These are phyloP conservation scores for Arabidopsis suecica DNA, from an alignment of 345 rosid species.

Conservation along the genomic window DNA sequence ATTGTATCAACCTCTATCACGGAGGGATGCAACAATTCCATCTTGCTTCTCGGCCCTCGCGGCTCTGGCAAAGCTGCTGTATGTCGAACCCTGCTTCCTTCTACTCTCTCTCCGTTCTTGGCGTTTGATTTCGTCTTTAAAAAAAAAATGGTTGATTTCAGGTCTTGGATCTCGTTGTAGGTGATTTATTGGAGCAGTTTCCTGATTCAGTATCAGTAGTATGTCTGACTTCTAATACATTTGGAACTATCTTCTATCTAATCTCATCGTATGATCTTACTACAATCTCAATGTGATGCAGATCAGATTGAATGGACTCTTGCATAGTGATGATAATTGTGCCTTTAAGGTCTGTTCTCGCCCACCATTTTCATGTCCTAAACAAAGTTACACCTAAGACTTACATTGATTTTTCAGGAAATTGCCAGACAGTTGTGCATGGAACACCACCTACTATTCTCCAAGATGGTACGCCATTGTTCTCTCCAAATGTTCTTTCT, in stretches of 20 bases:
- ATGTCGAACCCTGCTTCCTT: slow-evolving; percentile 19
- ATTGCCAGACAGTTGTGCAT: slow-evolving; percentile 84
- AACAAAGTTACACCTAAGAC: background rate
- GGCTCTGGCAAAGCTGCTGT: slow-evolving; percentile 91
- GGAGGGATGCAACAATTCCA: slow-evolving; percentile 88
- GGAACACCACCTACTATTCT: slow-evolving; percentile 81
- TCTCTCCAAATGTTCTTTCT: background rate
- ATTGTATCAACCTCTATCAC: slow-evolving; percentile 72
- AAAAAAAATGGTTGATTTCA: slow-evolving; percentile 29
- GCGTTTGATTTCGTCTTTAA: background rate
- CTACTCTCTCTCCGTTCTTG: background rate
- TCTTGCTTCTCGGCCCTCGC: slow-evolving; percentile 91
- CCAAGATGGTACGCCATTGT: slow-evolving; percentile 70
- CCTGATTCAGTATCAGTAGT: slow-evolving; percentile 80
- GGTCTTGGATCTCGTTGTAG: slow-evolving; percentile 89
- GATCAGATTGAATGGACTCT: slow-evolving; percentile 87
- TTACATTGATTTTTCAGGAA: slow-evolving; percentile 55
- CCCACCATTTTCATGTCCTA: background rate
- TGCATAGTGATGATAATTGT: slow-evolving; percentile 81
- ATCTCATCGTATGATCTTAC: background rate
- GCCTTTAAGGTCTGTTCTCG: slow-evolving; percentile 70
- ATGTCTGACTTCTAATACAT: slow-evolving; percentile 37
- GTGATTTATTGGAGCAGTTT: slow-evolving; percentile 65
- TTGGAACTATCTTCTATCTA: background rate
- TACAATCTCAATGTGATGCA: slow-evolving; percentile 48